These are phyloP conservation scores for Penicillium argentinense DNA, from an alignment of 495 filamentous ascomycete species.

Conservation along the genomic window DNA sequence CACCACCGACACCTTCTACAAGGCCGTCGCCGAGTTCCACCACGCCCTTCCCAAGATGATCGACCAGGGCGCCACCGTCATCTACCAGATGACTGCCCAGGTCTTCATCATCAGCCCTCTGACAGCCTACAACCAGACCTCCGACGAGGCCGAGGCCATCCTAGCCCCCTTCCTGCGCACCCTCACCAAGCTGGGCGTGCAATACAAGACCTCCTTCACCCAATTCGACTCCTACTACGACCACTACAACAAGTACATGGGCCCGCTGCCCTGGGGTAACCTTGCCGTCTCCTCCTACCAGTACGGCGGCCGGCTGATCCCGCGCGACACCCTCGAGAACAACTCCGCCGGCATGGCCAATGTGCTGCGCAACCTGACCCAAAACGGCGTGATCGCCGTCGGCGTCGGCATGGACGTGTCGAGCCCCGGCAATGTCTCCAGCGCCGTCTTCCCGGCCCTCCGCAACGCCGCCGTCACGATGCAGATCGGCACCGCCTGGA, in stretches of 20 bases:
- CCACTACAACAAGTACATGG: slow-evolving; percentile 47
- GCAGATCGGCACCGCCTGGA: slow-evolving; percentile 41
- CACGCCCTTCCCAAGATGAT: slow-evolving; percentile 44
- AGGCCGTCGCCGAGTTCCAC: slow-evolving; percentile 46
- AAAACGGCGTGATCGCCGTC: slow-evolving; percentile 45
- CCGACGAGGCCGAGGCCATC: slow-evolving; percentile 25
- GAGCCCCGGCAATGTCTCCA: slow-evolving; percentile 38
- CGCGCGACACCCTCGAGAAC: slow-evolving; percentile 41
- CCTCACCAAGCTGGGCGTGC: slow-evolving; percentile 29
- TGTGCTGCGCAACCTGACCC: slow-evolving; percentile 37
- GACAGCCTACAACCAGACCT: slow-evolving; percentile 36
- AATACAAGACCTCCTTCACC: slow-evolving; percentile 23
- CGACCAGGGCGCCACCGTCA: slow-evolving; percentile 48
- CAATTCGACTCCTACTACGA: slow-evolving; percentile 47
- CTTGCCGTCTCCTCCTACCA: slow-evolving; percentile 48
- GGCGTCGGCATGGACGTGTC: slow-evolving; percentile 46
- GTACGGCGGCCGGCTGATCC: slow-evolving; percentile 61
- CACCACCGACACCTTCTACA: slow-evolving; percentile 43
- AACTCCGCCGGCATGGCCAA: slow-evolving; percentile 44
- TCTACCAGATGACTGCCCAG: slow-evolving; percentile 47
- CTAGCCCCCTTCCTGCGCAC: slow-evolving; percentile 31
- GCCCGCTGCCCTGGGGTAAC: slow-evolving; percentile 36
- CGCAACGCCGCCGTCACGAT: slow-evolving; percentile 51
- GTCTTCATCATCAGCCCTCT: slow-evolving; percentile 48
- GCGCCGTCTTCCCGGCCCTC: slow-evolving; percentile 57